These are phyloP conservation scores for Mycogone perniciosa DNA, from an alignment of 2,329 filamentous ascomycete genomes.

Conservation along the genomic window DNA sequence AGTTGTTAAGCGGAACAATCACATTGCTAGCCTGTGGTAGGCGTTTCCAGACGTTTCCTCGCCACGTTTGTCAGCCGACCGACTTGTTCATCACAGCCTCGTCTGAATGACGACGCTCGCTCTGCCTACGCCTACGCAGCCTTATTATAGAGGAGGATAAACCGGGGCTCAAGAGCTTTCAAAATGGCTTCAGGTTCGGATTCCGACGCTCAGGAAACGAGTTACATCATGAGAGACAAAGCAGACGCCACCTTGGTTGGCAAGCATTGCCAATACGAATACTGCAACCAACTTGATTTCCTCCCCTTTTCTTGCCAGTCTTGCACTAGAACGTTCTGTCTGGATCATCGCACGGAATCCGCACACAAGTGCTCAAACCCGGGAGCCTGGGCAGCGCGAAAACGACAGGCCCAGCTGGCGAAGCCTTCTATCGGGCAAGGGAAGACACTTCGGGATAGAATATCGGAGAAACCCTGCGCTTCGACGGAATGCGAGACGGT, in stretches of 20 bases:
- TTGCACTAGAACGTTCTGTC: slow-evolving; percentile 78
- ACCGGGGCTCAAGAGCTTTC: slow-evolving; percentile 10
- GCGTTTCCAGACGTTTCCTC: slow-evolving; percentile 30
- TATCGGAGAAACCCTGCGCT: slow-evolving; percentile 61
- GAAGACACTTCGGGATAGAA: slow-evolving; percentile 47
- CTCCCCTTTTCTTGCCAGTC: slow-evolving; percentile 91
- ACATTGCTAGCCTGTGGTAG: slow-evolving; percentile 11
- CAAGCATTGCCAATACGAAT: slow-evolving; percentile 82
- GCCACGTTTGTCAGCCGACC: slow-evolving; percentile 12
- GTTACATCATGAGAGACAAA: slow-evolving; percentile 66
- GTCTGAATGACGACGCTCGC: slow-evolving; percentile 21
- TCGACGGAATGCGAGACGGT: slow-evolving; percentile 60
- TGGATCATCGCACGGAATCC: slow-evolving; percentile 85
- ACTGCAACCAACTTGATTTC: slow-evolving; percentile 94
- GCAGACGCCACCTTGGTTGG: slow-evolving; percentile 79
- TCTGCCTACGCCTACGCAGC: slow-evolving; percentile 20
- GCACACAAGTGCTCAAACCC: slow-evolving; percentile 62
- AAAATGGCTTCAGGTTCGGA: slow-evolving; percentile 50
- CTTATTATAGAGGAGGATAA: slow-evolving; percentile 13
- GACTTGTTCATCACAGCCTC: neutral
- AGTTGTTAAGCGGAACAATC: neutral
- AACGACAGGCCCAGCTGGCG: slow-evolving; percentile 48
- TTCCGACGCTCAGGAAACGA: slow-evolving; percentile 38
- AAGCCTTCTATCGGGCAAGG: slow-evolving; percentile 49
- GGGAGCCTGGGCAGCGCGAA: slow-evolving; percentile 57